A percentile compares a stretch with the other conserved stretches of the same genome.
Conservation (phyloP, 768 basidiomycete species). For the Leccinum disarticulatum region DNA sequence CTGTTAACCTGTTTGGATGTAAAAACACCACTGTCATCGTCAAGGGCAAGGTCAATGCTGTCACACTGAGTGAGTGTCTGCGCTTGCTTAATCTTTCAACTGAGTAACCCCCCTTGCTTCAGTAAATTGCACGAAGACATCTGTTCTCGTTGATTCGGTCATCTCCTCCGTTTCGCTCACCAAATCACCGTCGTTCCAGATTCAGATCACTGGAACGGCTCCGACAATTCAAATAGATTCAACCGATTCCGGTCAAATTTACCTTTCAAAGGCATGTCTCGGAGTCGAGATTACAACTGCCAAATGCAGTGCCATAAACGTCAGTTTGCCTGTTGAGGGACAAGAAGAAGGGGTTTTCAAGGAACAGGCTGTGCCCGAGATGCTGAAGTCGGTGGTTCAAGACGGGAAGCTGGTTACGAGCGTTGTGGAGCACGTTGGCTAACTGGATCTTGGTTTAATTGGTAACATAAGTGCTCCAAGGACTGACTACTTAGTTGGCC, state of each 20-base stretch:
- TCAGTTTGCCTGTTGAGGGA: conserved; percentile 80
- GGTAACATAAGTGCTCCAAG: neutral
- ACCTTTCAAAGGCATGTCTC: conserved; percentile 81
- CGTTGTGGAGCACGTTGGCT: conserved; percentile 84
- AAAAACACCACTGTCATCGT: conserved; percentile 81
- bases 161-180: conserved; percentile 91
- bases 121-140: conserved; percentile 90
- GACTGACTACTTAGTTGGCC: too few species aligned
- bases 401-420: conserved; percentile 84
- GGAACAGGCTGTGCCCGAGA: conserved; percentile 92
- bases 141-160: conserved; percentile 86
- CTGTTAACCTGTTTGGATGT: conserved; percentile 87
- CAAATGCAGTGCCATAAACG: conserved; percentile 91
- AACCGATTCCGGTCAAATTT: conserved; percentile 94
- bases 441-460: conserved; percentile 7
- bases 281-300: conserved; percentile 87
- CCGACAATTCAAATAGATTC: conserved; percentile 94
- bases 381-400: conserved; percentile 83
- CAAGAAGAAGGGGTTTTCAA: conserved; percentile 92
- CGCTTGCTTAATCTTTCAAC: neutral
- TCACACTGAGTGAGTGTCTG: conserved; percentile 68
- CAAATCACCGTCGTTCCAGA: conserved; percentile 86
- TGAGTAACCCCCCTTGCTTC: conserved; percentile 8
- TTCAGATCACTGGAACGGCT: conserved; percentile 87
- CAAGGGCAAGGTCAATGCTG: conserved; percentile 94